A percentile compares a stretch with the other conserved stretches of the same genome.
Evolutionary conservation across 495 filamentous ascomycete genomes (phyloP).

Genomic region (Annulohypoxylon stygium): DNA sequence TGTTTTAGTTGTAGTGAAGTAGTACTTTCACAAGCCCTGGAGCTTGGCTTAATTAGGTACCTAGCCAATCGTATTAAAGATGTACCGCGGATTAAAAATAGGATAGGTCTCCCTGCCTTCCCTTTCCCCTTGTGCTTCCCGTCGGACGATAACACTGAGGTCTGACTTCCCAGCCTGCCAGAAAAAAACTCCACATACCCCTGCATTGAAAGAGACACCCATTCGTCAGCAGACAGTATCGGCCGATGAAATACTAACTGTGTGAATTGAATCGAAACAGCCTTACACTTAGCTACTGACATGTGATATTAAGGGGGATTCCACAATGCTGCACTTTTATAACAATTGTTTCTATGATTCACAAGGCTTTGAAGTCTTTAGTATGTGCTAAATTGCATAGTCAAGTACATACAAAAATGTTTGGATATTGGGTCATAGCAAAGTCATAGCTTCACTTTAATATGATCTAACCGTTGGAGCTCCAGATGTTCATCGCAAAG

Average conservation of each 20-base stretch:
- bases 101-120: constrained; percentile 20
- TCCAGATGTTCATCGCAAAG: not conserved
- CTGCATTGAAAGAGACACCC: constrained; percentile 31
- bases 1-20: constrained; percentile 23
- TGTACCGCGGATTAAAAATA: constrained; percentile 25
- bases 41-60: not conserved
- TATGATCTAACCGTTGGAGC: not conserved
- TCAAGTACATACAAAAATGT: not conserved
- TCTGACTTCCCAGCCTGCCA: constrained; percentile 13
- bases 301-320: constrained; percentile 39
- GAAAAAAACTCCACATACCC: constrained; percentile 37
- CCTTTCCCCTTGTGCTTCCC: constrained; percentile 15
- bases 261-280: constrained; percentile 35
- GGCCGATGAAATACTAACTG: constrained; percentile 13
- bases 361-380: not conserved
- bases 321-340: constrained; percentile 7
- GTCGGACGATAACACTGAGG: constrained; percentile 16
- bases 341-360: not conserved
- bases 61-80: constrained; percentile 16
- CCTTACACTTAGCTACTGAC: constrained; percentile 4
- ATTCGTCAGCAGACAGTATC: constrained; percentile 17
- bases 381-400: not conserved
- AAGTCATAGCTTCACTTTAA: not conserved
- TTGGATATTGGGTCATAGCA: not conserved
- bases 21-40: not conserved